These are phyloP conservation scores for Baudoinia panamericana DNA, from an alignment of 495 filamentous ascomycete genomes.

Conservation along the genomic window DNA sequence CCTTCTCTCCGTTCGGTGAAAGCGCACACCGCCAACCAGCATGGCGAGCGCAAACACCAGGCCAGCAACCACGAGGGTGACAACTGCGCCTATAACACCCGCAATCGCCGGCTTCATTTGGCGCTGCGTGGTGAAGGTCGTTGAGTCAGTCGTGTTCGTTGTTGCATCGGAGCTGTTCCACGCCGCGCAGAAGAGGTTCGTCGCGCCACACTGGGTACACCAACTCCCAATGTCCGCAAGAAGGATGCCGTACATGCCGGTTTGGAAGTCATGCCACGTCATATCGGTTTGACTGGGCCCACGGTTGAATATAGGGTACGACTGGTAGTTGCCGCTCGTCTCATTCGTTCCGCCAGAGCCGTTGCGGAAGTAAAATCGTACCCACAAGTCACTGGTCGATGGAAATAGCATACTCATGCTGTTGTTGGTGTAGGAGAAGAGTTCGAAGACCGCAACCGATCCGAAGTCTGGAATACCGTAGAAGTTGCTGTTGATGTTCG, in stretches of 20 bases:
- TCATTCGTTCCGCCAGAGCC: slow-evolving; percentile 37
- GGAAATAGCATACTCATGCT: slow-evolving; percentile 35
- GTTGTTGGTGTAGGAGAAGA: slow-evolving; percentile 40
- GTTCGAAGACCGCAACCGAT: slow-evolving; percentile 60
- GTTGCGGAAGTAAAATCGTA: slow-evolving; percentile 72
- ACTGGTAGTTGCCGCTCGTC: slow-evolving; percentile 31
- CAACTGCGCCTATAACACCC: slow-evolving; percentile 29
- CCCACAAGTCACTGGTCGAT: slow-evolving; percentile 42
- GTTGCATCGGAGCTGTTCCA: slow-evolving; percentile 9
- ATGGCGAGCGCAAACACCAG: slow-evolving; percentile 24
- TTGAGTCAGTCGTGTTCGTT: no score
- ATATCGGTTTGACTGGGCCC: slow-evolving; percentile 40
- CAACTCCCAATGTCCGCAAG: slow-evolving; percentile 46
- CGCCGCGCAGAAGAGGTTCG: slow-evolving; percentile 42
- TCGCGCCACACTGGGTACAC: slow-evolving; percentile 44
- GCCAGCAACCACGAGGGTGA: slow-evolving; percentile 22
- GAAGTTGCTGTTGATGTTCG: slow-evolving; percentile 45
- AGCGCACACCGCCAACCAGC: slow-evolving; percentile 30
- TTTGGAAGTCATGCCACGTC: slow-evolving; percentile 49
- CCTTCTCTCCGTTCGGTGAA: slow-evolving; percentile 19
- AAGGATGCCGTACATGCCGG: slow-evolving; percentile 46
- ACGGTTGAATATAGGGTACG: slow-evolving; percentile 51
- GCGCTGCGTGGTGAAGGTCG: neutral
- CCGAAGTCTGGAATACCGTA: slow-evolving; percentile 54
- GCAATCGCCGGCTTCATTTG: slow-evolving; percentile 20